Conservation (phyloP, 495 filamentous ascomycete species). For the Aspergillus steynii region DNA sequence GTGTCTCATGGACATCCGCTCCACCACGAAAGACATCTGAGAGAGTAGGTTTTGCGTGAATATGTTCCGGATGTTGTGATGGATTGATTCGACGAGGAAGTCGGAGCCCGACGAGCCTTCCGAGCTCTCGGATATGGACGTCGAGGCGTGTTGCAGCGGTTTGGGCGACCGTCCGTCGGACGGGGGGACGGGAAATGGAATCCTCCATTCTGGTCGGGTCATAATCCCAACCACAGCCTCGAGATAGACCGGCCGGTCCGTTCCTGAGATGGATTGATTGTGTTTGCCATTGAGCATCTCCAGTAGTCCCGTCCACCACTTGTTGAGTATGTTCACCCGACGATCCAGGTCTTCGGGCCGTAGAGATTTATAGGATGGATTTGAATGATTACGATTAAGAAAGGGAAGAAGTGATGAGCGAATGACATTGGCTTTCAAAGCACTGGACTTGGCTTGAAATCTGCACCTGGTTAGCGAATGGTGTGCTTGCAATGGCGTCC, state of each 20-base stretch:
- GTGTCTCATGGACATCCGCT: slow-evolving; percentile 85
- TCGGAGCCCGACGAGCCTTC: slow-evolving; percentile 59
- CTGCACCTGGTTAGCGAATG: slow-evolving; percentile 29
- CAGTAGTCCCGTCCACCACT: slow-evolving; percentile 92
- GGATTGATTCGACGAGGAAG: slow-evolving; percentile 84
- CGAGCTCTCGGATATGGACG: slow-evolving; percentile 43
- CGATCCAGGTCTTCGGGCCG: slow-evolving; percentile 85
- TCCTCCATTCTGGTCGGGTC: slow-evolving; percentile 89
- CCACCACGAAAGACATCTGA: slow-evolving; percentile 86
- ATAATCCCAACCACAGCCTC: slow-evolving; percentile 84
- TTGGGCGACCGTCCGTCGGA: slow-evolving; percentile 28
- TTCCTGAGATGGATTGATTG: slow-evolving; percentile 69
- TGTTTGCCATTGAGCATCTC: slow-evolving; percentile 79
- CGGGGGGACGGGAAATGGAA: slow-evolving; percentile 56
- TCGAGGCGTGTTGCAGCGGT: slow-evolving; percentile 36
- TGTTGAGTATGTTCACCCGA: slow-evolving; percentile 78
- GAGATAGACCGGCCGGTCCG: slow-evolving; percentile 78
- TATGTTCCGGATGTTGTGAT: slow-evolving; percentile 91
- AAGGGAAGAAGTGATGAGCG: slow-evolving; percentile 82
- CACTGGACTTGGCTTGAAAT: slow-evolving; percentile 75
- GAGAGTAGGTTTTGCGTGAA: slow-evolving; percentile 84
- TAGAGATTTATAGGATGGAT: slow-evolving; percentile 66
- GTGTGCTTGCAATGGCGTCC: not conserved
- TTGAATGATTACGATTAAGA: slow-evolving; percentile 67
- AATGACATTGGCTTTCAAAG: slow-evolving; percentile 78